These are phyloP conservation scores for Chaetomium tenue DNA, from an alignment of 495 filamentous ascomycete species.

Conservation along the genomic window DNA sequence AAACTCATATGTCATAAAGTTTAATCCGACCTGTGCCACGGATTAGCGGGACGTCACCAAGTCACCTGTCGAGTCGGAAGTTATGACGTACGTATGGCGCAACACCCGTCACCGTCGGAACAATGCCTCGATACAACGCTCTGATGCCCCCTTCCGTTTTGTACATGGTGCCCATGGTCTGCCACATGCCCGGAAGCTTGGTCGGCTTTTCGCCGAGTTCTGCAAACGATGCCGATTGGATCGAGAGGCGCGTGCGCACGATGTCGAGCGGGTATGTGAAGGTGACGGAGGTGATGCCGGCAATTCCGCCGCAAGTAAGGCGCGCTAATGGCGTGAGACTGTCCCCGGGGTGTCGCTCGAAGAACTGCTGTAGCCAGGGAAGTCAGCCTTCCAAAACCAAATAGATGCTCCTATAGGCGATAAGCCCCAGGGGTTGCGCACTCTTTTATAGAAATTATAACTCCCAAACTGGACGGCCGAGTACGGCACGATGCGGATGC, in stretches of 20 bases:
- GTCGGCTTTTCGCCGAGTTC: constrained; percentile 57
- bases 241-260: constrained; percentile 89
- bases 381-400: not conserved
- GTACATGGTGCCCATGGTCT: constrained; percentile 79
- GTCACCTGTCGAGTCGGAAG: too few relatives aligned
- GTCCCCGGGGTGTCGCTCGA: constrained; percentile 67
- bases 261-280: constrained; percentile 86
- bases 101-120: constrained; percentile 91
- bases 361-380: constrained; percentile 55
- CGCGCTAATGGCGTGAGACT: constrained; percentile 67
- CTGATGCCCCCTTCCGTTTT: constrained; percentile 80
- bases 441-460: constrained; percentile 95
- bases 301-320: constrained; percentile 79
- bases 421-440: constrained; percentile 34
- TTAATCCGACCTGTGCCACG: constrained; percentile 72
- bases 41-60: constrained; percentile 33
- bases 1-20: constrained; percentile 97
- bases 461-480: constrained; percentile 97
- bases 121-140: constrained; percentile 86
- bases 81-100: constrained; percentile 91
- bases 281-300: constrained; percentile 89
- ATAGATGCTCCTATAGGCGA: not conserved
- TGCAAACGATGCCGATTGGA: constrained; percentile 91
- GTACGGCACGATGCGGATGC: constrained; percentile 96
- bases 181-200: constrained; percentile 90